Percentiles rank a stretch among this genome's conserved stretches.
phyloP scores from a whole-genome alignment of 2,329 filamentous ascomycete genomes.

The Sporothrix brasiliensis region DNA sequence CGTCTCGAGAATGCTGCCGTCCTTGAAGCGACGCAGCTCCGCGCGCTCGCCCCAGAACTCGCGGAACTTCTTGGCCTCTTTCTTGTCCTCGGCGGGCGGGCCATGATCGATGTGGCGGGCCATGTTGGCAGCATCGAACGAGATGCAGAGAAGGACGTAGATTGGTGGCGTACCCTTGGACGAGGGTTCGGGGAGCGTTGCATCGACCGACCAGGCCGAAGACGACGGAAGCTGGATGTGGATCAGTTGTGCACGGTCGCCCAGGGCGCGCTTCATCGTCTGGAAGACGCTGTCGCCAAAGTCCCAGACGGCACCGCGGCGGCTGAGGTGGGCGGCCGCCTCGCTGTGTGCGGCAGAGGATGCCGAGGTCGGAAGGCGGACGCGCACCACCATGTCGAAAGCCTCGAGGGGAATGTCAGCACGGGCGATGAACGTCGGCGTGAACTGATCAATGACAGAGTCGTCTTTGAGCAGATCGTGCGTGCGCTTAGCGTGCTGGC shows the following conservation, averaged over 20 bases:
- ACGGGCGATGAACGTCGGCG: slow-evolving; percentile 75
- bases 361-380: slow-evolving; percentile 38
- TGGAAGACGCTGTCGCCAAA: slow-evolving; percentile 63
- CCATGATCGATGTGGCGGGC: slow-evolving; percentile 82
- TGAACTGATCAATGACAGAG: slow-evolving; percentile 76
- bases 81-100: slow-evolving; percentile 81
- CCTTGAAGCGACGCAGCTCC: slow-evolving; percentile 90
- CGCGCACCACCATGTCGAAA: slow-evolving; percentile 55
- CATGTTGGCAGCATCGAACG: slow-evolving; percentile 73
- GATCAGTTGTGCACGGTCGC: slow-evolving; percentile 72
- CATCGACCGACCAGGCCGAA: slow-evolving; percentile 53
- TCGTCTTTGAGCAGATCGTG: slow-evolving; percentile 74
- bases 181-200: slow-evolving; percentile 38
- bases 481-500: slow-evolving; percentile 73
- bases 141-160: slow-evolving; percentile 65
- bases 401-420: slow-evolving; percentile 57
- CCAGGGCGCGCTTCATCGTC: slow-evolving; percentile 70
- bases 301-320: slow-evolving; percentile 49
- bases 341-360: background rate
- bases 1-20: slow-evolving; percentile 91
- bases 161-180: background rate
- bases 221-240: slow-evolving; percentile 54
- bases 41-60: slow-evolving; percentile 94
- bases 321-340: slow-evolving; percentile 38
- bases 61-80: slow-evolving; percentile 78